Conservation (phyloP, 441 rosid genomes). For the Gossypium schwendimanii region DNA sequence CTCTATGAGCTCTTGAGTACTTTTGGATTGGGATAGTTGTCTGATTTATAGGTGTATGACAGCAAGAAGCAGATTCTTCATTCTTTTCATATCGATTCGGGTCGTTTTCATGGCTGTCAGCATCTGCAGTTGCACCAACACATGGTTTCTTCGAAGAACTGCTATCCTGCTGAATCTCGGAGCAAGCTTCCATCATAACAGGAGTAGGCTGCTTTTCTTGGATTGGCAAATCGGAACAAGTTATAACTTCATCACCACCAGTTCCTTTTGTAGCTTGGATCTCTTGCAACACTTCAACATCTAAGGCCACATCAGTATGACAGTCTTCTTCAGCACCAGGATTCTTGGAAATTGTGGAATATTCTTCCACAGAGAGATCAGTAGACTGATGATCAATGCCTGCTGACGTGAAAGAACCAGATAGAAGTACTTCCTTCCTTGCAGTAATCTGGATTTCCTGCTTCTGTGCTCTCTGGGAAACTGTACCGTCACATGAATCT, state of each 20-base stretch:
- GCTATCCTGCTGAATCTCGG: slow-evolving; percentile 23
- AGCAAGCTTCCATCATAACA: slow-evolving; percentile 19
- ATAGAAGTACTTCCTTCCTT: slow-evolving; percentile 20
- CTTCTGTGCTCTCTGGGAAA: background rate
- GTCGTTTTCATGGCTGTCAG: slow-evolving; percentile 19
- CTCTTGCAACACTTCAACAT: slow-evolving; percentile 5
- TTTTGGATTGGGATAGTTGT: slow-evolving; percentile 19
- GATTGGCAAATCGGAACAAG: background rate
- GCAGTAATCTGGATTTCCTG: slow-evolving; percentile 11
- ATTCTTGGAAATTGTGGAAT: slow-evolving; percentile 12
- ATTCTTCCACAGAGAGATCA: slow-evolving; percentile 16
- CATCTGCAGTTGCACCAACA: slow-evolving; percentile 21
- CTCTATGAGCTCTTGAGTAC: slow-evolving; percentile 28
- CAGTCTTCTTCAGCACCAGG: slow-evolving; percentile 21
- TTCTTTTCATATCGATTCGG: slow-evolving; percentile 16
- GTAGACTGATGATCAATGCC: slow-evolving; percentile 27
- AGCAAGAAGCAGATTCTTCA: slow-evolving; percentile 24
- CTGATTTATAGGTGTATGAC: slow-evolving; percentile 9
- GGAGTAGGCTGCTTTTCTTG: slow-evolving; percentile 8
- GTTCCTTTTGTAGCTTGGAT: background rate
- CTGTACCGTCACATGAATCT: slow-evolving; percentile 16
- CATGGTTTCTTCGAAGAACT: slow-evolving; percentile 17
- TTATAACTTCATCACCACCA: slow-evolving; percentile 14
- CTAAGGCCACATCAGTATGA: slow-evolving; percentile 14
- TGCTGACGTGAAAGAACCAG: slow-evolving; percentile 16